Evolutionary conservation across 73 alveolate genomes (phyloP), one percentile per base, ranked within the genome.

Genomic region (Paramecium biaurelia): DNA sequence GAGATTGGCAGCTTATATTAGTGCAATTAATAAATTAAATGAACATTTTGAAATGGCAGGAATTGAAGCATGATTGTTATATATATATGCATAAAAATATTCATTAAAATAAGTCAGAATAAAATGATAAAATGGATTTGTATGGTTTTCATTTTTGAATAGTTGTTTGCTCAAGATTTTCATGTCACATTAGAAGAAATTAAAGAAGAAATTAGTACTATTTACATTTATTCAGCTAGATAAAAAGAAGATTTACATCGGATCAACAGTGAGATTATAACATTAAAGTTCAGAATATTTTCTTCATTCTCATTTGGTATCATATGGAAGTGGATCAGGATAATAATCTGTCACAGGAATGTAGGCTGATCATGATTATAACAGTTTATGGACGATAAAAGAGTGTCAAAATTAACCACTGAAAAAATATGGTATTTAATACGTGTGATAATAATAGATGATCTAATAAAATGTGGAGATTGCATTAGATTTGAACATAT

Each of bases 1-100:
- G 72, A 93, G 99, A 85, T 90, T 93, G 34, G 98, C 99, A 15
- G 95, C 96, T 89, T 95, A 87, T 84, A 95, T 92, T 28, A 92
- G 92, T 23, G 96, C 99, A 21, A 93, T 96, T 37, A 93, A 92
- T 23, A 95, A 92, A 82, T 86, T 96, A 45, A 67, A 96, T 74
- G 63, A 89, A 21, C 95, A 93, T 37, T 92, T 82, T 67, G 92
- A 89, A 37, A 43, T 34, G 26, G 85, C 85, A 58, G 94, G 94
- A 57, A 59, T 89, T 70, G 94, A 79, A 24, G 41, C 45, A 41
- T 79, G 90, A 79, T 23, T 79, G 68, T 53, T 53, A 15, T 53
- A 53, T 53, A 53, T 53, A 53, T 45, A 45, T 7, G 2, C 30
- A 53, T 4, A 53, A 53, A 18, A n/a, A 18, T 53, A 53, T 53